Evolutionary conservation across 2,329 filamentous ascomycete genomes (phyloP).

Genomic region (Diaporthe citri): DNA sequence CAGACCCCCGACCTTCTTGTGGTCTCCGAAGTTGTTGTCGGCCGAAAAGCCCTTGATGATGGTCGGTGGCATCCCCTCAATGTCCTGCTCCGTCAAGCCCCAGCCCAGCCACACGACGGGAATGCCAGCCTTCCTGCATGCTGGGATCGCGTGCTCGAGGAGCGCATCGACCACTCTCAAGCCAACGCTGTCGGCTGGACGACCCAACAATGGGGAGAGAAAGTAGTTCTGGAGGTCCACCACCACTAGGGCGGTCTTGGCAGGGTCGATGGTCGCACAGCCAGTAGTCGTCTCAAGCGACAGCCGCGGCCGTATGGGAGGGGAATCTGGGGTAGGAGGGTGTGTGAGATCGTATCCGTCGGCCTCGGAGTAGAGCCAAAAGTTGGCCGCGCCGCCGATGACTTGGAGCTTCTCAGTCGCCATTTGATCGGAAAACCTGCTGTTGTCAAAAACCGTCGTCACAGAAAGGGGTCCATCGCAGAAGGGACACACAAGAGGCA

Average conservation of each 20-base stretch:
- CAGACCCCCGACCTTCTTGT: background rate
- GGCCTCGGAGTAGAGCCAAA: slow-evolving; percentile 17
- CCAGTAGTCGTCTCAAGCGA: slow-evolving; percentile 31
- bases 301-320: slow-evolving; percentile 12
- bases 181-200: slow-evolving; percentile 25
- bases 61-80: slow-evolving; percentile 25
- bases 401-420: background rate
- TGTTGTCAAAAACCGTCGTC: no score
- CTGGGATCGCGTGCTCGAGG: slow-evolving; percentile 26
- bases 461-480: no score
- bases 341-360: slow-evolving; percentile 37
- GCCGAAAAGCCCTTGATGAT: slow-evolving; percentile 15
- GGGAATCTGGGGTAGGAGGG: background rate
- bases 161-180: slow-evolving; percentile 30
- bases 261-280: slow-evolving; percentile 20
- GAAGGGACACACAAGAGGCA: no score
- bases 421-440: background rate
- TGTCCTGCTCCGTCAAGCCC: slow-evolving; percentile 32
- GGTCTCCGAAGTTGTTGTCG: slow-evolving; percentile 9
- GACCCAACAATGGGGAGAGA: slow-evolving; percentile 36
- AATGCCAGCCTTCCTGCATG: slow-evolving; percentile 35
- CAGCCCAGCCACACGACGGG: slow-evolving; percentile 29
- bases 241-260: slow-evolving; percentile 37
- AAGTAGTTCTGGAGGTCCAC: slow-evolving; percentile 41
- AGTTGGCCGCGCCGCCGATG: background rate